Evolutionary conservation across 2,329 filamentous ascomycete species (phyloP), one percentile per base, ranked within the genome.

Genomic region (Beauveria medogensis): DNA sequence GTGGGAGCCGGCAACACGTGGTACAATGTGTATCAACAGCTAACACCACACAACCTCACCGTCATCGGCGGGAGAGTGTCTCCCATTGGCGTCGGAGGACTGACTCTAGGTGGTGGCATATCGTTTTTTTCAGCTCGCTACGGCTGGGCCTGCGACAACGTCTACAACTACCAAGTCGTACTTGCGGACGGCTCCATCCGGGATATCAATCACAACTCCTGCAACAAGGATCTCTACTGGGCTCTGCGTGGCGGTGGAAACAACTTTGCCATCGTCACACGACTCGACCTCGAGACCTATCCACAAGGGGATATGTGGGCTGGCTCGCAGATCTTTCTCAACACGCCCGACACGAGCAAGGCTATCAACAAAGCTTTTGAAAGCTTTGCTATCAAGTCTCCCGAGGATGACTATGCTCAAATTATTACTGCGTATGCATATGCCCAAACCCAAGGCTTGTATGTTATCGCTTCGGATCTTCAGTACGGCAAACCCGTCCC

Each of bases 261-360:
- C 40, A 84, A 78, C 52, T 85, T 82, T 63, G 83, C 78, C n/a
- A 73, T 86, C 4, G 80, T 85, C 5, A 73, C 77, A 10, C 78
- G 78, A 10, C 76, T 85, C 68, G 73, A 77, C 24, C 67, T 80
- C 16, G 68, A 69, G 14, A 74, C 75, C 0, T 71, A 74, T 51
- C 67, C 71, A 1, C 72, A 71, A 16, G 73, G 71, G 14, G 37
- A 69, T 2, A 68, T 80, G 55, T 77, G 74, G 72, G 76, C 74
- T 40, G 74, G 75, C 8, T 59, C 69, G 5, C 67, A 70, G 28
- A 65, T 67, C 6, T 75, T 72, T 62, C 48, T 63, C 44, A 69
- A 69, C 61, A 67, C 69, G 5, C 61, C 69, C 7, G 64, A 66
- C 43, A 65, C 66, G 16, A 60, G 62, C 10, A 44, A 62, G 28